Conservation (phyloP, 768 basidiomycete species). For the Psilocybe azurescens region DNA sequence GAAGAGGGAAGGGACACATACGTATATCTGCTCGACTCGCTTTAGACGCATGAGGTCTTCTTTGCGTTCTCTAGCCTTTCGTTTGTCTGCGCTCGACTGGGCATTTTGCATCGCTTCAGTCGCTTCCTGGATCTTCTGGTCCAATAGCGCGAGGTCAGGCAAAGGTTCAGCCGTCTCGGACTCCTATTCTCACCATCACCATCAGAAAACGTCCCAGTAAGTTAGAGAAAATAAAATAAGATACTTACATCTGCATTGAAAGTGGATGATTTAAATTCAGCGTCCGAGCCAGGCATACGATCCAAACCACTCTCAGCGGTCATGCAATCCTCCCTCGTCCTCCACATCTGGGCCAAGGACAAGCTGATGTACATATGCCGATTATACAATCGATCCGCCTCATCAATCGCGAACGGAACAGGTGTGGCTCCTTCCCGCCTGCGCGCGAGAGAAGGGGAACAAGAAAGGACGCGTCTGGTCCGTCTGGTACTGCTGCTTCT, state of each 20-base stretch:
- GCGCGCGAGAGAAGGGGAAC: conserved; percentile 89
- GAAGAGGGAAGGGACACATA: conserved; percentile 40
- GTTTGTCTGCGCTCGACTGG: conserved; percentile 54
- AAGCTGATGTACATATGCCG: conserved; percentile 91
- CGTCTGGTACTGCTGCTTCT: conserved; percentile 98
- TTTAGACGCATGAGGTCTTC: conserved; percentile 88
- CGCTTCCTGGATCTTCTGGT: conserved; percentile 76
- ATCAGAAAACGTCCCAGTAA: conserved; percentile 6
- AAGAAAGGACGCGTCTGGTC: conserved; percentile 94
- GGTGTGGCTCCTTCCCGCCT: conserved; percentile 56
- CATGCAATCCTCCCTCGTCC: conserved; percentile 94
- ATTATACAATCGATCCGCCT: conserved; percentile 90
- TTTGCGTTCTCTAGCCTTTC: conserved; percentile 68
- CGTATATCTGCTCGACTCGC: conserved; percentile 93
- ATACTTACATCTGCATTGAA: conserved; percentile 44
- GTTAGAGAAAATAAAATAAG: not conserved
- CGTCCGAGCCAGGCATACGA: conserved; percentile 72
- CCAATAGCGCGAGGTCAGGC: conserved; percentile 73
- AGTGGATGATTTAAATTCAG: conserved; percentile 56
- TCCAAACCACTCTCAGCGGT: conserved; percentile 92
- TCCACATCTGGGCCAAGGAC: conserved; percentile 93
- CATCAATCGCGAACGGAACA: conserved; percentile 96
- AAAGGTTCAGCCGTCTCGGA: conserved; percentile 66
- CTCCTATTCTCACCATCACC: conserved; percentile 45
- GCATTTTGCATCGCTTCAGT: conserved; percentile 55